These are phyloP conservation scores for Gonium pectorale DNA, from an alignment of 139 green algal genomes.

Conservation along the genomic window DNA sequence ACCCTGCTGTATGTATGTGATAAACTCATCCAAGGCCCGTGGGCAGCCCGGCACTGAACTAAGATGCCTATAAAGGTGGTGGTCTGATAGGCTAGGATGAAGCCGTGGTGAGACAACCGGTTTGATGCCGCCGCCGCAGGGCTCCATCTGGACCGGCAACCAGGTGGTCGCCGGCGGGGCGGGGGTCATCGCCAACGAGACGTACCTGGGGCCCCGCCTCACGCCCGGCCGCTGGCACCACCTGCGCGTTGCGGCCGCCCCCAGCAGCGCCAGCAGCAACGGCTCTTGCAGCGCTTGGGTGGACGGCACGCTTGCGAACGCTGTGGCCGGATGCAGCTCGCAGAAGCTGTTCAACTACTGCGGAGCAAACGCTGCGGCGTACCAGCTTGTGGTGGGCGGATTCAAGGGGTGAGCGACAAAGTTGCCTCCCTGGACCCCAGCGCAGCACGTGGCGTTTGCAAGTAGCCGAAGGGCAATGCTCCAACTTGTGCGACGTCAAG, in stretches of 20 bases:
- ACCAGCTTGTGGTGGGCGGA: neutral
- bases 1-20: too few relatives aligned
- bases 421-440: too few relatives aligned
- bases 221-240: slow-evolving; percentile 40
- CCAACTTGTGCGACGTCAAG: too few relatives aligned
- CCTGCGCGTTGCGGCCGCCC: neutral
- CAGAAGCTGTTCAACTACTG: slow-evolving; percentile 11
- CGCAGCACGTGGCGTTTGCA: too few relatives aligned
- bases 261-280: neutral
- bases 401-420: slow-evolving; percentile 45
- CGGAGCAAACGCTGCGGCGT: too few relatives aligned
- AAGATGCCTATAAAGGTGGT: too few relatives aligned
- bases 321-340: neutral
- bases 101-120: too few relatives aligned
- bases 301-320: slow-evolving; percentile 10
- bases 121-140: neutral
- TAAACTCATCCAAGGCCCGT: too few relatives aligned
- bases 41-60: too few relatives aligned
- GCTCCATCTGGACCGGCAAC: slow-evolving; percentile 25
- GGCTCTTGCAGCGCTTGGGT: slow-evolving; percentile 5
- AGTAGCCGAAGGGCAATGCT: too few relatives aligned
- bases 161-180: neutral
- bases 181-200: neutral
- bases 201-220: neutral
- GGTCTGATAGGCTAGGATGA: too few relatives aligned